Evolutionary conservation across 2,329 filamentous ascomycete species (phyloP).

Genomic region (Beauveria varroae): DNA sequence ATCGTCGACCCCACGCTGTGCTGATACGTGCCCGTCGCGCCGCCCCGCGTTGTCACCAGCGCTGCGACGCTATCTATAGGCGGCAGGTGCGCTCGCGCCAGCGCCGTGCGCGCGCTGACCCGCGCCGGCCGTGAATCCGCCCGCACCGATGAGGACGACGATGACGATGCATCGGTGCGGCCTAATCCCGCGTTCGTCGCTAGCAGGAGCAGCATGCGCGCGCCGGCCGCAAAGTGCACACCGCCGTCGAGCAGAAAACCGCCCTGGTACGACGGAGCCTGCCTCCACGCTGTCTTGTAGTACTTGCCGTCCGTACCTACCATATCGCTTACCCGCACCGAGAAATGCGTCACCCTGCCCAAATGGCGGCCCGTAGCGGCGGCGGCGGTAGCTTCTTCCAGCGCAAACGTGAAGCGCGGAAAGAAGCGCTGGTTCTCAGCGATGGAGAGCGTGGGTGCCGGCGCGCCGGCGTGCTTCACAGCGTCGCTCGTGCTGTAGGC

Average conservation of each 20-base stretch:
- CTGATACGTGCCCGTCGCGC: conserved; percentile 48
- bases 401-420: conserved; percentile 44
- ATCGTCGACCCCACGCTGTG: conserved; percentile 51
- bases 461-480: conserved; percentile 14
- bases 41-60: conserved; percentile 44
- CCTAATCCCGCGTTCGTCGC: conserved; percentile 17
- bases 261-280: conserved; percentile 62
- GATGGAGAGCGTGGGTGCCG: conserved; percentile 46
- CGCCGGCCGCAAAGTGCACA: conserved; percentile 61
- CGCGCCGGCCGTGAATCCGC: conserved; percentile 32
- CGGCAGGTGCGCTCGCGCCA: conserved; percentile 48
- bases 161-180: conserved; percentile 15
- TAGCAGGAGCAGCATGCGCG: conserved; percentile 53
- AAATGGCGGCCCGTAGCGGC: conserved; percentile 17
- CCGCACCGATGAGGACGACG: background rate
- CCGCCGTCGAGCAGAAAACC: conserved; percentile 72
- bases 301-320: conserved; percentile 35
- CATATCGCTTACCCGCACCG: conserved; percentile 27
- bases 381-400: conserved; percentile 17
- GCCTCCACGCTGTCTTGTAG: conserved; percentile 54
- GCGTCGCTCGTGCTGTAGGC: conserved; percentile 20
- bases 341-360: conserved; percentile 38
- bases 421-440: conserved; percentile 69
- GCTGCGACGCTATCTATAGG: conserved; percentile 62
- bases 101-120: conserved; percentile 47